Conservation (phyloP, 108 stramenopile species). For the Conticribra weissflogii region DNA sequence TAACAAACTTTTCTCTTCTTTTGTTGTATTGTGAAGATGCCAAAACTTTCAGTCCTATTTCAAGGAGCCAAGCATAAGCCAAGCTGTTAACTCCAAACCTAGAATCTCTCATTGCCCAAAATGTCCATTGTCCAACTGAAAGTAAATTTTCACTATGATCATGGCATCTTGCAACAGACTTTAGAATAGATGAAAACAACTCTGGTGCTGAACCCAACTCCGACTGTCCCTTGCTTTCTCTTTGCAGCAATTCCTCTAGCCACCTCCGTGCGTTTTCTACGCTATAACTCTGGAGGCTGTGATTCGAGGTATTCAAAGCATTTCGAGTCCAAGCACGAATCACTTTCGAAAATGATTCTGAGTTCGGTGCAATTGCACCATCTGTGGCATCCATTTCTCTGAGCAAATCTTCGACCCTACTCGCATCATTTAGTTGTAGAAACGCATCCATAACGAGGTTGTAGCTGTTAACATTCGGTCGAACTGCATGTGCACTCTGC, state of each 20-base stretch:
- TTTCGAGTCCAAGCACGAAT: slow-evolving; percentile 75
- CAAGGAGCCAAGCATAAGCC: slow-evolving; percentile 57
- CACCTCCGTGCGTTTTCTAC: slow-evolving; percentile 57
- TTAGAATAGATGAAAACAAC: slow-evolving; percentile 51
- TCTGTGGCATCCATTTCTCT: slow-evolving; percentile 58
- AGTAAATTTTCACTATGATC: slow-evolving; percentile 38
- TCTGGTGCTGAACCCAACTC: slow-evolving; percentile 53
- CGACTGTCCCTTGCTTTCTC: slow-evolving; percentile 52
- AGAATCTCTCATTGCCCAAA: slow-evolving; percentile 45
- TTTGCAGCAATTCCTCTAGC: slow-evolving; percentile 56
- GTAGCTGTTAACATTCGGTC: slow-evolving; percentile 61
- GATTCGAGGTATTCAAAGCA: slow-evolving; percentile 25
- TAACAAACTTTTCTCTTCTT: slow-evolving; percentile 42
- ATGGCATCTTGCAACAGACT: slow-evolving; percentile 43
- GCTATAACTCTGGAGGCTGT: slow-evolving; percentile 42
- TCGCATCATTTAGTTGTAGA: slow-evolving; percentile 46
- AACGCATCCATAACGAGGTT: slow-evolving; percentile 70
- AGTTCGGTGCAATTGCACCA: slow-evolving; percentile 61
- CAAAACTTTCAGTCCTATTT: slow-evolving; percentile 62
- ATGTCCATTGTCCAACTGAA: slow-evolving; percentile 25
- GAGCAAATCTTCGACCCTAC: slow-evolving; percentile 63
- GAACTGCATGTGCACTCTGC: slow-evolving; percentile 4
- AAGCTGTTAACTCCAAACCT: slow-evolving; percentile 53
- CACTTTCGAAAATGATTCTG: slow-evolving; percentile 70
- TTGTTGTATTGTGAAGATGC: slow-evolving; percentile 28